Evolutionary conservation across 108 stramenopile genomes (phyloP), one percentile per base, ranked within the genome.

Genomic region (Epipyxis sp.): DNA sequence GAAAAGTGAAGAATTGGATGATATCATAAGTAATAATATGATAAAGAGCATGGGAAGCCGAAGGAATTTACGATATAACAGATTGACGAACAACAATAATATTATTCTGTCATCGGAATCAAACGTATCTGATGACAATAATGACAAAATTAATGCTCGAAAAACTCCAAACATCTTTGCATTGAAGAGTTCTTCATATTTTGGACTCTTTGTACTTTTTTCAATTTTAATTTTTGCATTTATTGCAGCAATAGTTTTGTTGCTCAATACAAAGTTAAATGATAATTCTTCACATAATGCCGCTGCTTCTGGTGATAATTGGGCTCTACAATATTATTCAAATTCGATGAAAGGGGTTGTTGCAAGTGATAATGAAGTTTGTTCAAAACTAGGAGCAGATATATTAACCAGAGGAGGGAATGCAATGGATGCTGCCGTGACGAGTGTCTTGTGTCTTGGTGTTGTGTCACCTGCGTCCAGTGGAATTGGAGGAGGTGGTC

Each of bases 401-500:
- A 57, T 74, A 30, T 25, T 74, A 42, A 44, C 3, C 10, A 20
- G 13, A n/a, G 78, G 62, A 20, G 78, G 62, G 2, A 69, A 65
- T 30, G 78, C 65, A 20, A n/a, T 91, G 0, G 92, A 93, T 83
- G 91, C 92, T 0, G 88, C 92, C 1, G 90, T 93, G 1, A 78
- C 92, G 0, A 81, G 89, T 0, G 83, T 88, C 0, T 65, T 93
- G 29, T 93, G 92, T 77, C 69, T 93, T 32, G 92, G 92, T 0
- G 86, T 91, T 1, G 87, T 91, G 6, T 91, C 89, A 84, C 90
- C 90, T 29, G 87, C 90, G 6, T 90, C 89, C 10, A 87, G 86
- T 57, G 92, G 92, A 0, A 77, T 93, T 6, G 92, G 92, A 59
- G 92, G 92, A 37, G 92, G 92, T 1, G n/a, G n/a, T n/a, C n/a